These are phyloP conservation scores for Periconia digitata DNA, from an alignment of 2,329 filamentous ascomycete species.

Conservation along the genomic window DNA sequence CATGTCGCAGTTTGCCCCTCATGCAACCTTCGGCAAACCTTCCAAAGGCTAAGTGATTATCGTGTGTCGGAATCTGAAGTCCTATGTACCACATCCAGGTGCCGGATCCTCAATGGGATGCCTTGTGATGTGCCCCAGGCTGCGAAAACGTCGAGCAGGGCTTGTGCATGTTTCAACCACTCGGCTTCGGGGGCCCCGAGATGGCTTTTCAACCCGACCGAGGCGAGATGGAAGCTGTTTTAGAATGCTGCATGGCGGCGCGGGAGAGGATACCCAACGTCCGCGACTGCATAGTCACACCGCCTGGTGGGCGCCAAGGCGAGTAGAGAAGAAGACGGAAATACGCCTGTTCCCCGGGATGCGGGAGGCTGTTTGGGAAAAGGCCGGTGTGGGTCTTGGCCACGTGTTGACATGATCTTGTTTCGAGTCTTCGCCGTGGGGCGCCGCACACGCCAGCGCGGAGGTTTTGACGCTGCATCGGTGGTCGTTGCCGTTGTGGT, in stretches of 20 bases:
- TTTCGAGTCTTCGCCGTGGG: not conserved
- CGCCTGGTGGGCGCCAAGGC: slow-evolving; percentile 21
- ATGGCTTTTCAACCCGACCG: slow-evolving; percentile 2
- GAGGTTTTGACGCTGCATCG: no score
- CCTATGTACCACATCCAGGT: not conserved
- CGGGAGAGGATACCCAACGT: slow-evolving; percentile 4
- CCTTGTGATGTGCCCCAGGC: no score
- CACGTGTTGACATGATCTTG: slow-evolving; percentile 5
- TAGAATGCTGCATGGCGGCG: slow-evolving; percentile 1
- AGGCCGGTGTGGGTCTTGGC: slow-evolving; percentile 6
- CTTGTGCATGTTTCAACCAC: not conserved
- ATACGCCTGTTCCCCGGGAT: slow-evolving; percentile 26
- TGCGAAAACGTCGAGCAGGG: no score
- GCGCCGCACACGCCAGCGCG: not conserved
- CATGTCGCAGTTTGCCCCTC: slow-evolving; percentile 11
- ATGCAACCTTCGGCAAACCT: slow-evolving; percentile 9
- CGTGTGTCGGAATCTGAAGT: not conserved
- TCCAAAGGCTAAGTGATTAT: slow-evolving; percentile 2
- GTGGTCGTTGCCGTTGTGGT: no score
- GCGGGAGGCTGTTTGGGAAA: slow-evolving; percentile 15
- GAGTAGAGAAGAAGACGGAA: no score
- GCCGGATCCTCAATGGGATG: not conserved
- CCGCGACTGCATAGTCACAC: slow-evolving; percentile 31
- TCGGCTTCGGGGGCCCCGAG: not conserved
- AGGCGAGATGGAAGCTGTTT: slow-evolving; percentile 9